Evolutionary conservation across 805 yeast species (phyloP).

Genomic region (Barnettozyma populi): DNA sequence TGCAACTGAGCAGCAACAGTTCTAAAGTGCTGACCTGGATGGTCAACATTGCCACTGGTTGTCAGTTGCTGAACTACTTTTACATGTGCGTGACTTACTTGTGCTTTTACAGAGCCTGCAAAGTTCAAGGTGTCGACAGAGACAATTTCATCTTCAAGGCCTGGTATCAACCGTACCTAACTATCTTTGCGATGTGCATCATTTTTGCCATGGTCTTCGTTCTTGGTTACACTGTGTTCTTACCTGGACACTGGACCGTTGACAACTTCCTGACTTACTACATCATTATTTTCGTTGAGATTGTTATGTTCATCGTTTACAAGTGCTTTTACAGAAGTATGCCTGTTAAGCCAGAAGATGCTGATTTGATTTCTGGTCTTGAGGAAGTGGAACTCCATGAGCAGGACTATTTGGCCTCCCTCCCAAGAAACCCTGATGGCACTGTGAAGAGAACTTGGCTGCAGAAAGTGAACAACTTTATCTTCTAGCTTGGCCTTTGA

Average conservation of each 20-base stretch:
- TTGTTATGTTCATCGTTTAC: conserved; percentile 42
- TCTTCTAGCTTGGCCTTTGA: no score
- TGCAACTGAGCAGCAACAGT: conserved; percentile 53
- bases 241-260: conserved; percentile 64
- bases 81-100: conserved; percentile 53
- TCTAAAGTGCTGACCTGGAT: conserved; percentile 64
- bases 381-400: conserved; percentile 38
- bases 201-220: conserved; percentile 47
- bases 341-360: conserved; percentile 39
- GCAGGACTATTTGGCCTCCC: conserved; percentile 17
- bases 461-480: background rate
- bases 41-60: conserved; percentile 58
- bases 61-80: conserved; percentile 55
- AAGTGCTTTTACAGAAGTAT: conserved; percentile 43
- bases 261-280: conserved; percentile 64
- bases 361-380: conserved; percentile 46
- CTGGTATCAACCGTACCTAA: conserved; percentile 56
- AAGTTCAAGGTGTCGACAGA: conserved; percentile 42
- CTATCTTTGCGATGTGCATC: conserved; percentile 40
- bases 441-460: background rate
- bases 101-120: conserved; percentile 56
- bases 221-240: conserved; percentile 66
- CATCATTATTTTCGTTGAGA: conserved; percentile 59
- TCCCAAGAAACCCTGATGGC: background rate
- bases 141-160: conserved; percentile 41